Conservation (phyloP, 2,329 filamentous ascomycete genomes). For the Aspergillus texensis region DNA sequence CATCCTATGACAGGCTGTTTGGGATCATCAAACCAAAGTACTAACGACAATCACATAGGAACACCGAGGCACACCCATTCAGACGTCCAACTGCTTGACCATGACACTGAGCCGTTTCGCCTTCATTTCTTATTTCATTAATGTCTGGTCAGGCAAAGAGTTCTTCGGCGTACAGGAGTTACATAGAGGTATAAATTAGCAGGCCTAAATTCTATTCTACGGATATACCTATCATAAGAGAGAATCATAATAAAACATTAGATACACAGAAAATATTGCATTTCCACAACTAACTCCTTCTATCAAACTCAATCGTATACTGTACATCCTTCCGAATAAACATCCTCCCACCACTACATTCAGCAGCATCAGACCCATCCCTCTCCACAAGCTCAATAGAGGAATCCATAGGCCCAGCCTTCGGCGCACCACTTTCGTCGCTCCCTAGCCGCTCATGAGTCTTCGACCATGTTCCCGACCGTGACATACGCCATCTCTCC, state of each 20-base stretch:
- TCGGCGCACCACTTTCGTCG: conserved; percentile 5
- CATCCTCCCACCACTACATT: conserved; percentile 27
- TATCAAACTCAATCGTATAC: conserved; percentile 33
- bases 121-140: neutral
- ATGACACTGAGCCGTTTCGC: neutral
- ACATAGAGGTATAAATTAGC: neutral
- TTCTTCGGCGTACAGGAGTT: conserved; percentile 16
- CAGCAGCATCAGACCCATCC: conserved; percentile 7
- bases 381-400: conserved; percentile 19
- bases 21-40: neutral
- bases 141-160: neutral
- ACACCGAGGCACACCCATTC: conserved; percentile 47
- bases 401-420: neutral
- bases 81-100: conserved; percentile 24
- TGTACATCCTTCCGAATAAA: conserved; percentile 39
- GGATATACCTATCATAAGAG: neutral
- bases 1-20: neutral
- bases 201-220: neutral
- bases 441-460: neutral
- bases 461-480: neutral
- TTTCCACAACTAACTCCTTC: neutral
- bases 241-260: too few relatives aligned
- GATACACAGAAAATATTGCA: neutral
- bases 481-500: neutral
- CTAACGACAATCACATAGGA: conserved; percentile 25